Percentiles rank a stretch among this genome's conserved stretches.
These are phyloP conservation scores for Nepenthes alata DNA, from an alignment of 179 eudicot genomes.

Conservation along the genomic window DNA sequence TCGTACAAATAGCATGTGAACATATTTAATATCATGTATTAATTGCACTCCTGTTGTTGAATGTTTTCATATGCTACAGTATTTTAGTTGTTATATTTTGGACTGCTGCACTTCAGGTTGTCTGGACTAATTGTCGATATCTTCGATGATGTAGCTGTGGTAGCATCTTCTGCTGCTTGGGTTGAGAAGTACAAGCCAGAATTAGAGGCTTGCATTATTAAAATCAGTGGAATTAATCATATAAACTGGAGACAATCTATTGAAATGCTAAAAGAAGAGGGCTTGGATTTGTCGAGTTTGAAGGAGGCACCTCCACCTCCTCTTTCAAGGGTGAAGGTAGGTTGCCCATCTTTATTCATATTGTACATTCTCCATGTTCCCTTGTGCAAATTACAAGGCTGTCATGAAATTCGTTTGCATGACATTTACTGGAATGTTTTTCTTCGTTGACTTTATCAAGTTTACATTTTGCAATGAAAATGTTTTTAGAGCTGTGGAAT, in stretches of 20 bases:
- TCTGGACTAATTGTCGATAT: slow-evolving; percentile 89
- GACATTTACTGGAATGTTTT: background rate
- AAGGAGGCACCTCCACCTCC: slow-evolving; percentile 20
- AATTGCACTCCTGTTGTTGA: no score
- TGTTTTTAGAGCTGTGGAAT: no score
- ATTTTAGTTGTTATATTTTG: no score
- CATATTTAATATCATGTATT: no score
- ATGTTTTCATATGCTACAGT: no score
- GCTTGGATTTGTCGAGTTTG: slow-evolving; percentile 35
- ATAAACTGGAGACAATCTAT: slow-evolving; percentile 78
- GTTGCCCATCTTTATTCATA: background rate
- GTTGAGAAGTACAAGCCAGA: slow-evolving; percentile 68
- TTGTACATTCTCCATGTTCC: background rate
- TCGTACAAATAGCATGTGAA: background rate
- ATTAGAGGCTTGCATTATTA: slow-evolving; percentile 43
- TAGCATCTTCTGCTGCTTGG: slow-evolving; percentile 98
- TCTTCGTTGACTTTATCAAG: no score
- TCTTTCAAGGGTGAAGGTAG: slow-evolving; percentile 47
- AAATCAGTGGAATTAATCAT: slow-evolving; percentile 31
- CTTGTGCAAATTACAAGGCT: background rate
- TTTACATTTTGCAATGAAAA: no score
- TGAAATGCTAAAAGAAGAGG: slow-evolving; percentile 86
- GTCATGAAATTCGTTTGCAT: background rate
- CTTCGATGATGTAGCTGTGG: slow-evolving; percentile 82
- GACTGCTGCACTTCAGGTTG: slow-evolving; percentile 42